Percentiles rank a stretch among this genome's conserved stretches.
Evolutionary conservation across 345 rosid genomes (phyloP).

Genomic region (Melastoma malabathricum): DNA sequence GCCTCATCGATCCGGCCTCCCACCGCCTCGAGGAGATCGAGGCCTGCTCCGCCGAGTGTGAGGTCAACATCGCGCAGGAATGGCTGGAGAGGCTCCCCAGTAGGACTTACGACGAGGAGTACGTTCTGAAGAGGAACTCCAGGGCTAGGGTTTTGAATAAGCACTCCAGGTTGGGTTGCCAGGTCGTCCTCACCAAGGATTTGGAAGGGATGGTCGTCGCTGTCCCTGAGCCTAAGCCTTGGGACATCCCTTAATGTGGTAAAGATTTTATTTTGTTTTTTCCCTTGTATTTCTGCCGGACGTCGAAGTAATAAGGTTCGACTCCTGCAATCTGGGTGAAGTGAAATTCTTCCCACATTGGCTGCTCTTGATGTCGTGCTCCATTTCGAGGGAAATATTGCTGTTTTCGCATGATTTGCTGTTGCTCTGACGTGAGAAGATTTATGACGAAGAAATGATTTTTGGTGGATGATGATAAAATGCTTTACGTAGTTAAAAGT

Average conservation of each 20-base stretch:
- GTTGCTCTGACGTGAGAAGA: too few species aligned
- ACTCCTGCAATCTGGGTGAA: too few species aligned
- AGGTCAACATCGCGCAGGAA: conserved; percentile 94
- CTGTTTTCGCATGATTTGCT: too few species aligned
- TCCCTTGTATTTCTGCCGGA: too few species aligned
- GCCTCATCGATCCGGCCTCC: conserved; percentile 82
- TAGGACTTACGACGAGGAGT: conserved; percentile 88
- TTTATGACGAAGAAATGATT: too few species aligned
- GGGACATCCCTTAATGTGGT: conserved; percentile 71
- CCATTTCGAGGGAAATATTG: too few species aligned
- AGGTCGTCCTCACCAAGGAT: conserved; percentile 59
- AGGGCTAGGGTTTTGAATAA: conserved; percentile 76
- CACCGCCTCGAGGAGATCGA: conserved; percentile 94
- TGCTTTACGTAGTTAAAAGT: too few species aligned
- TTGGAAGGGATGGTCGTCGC: conserved; percentile 99
- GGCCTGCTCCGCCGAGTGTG: conserved; percentile 97
- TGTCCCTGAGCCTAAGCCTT: conserved; percentile 88
- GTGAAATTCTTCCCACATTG: too few species aligned
- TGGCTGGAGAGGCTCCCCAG: conserved; percentile 83
- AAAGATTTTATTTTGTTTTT: conserved; percentile 3
- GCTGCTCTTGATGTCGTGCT: too few species aligned
- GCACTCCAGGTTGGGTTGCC: conserved; percentile 87
- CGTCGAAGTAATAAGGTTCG: too few species aligned
- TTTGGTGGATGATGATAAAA: too few species aligned
- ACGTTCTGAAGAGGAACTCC: conserved; percentile 66